phyloP scores from a whole-genome alignment of 371 early-diverging fungal genomes.

The Mortierella sp. region DNA sequence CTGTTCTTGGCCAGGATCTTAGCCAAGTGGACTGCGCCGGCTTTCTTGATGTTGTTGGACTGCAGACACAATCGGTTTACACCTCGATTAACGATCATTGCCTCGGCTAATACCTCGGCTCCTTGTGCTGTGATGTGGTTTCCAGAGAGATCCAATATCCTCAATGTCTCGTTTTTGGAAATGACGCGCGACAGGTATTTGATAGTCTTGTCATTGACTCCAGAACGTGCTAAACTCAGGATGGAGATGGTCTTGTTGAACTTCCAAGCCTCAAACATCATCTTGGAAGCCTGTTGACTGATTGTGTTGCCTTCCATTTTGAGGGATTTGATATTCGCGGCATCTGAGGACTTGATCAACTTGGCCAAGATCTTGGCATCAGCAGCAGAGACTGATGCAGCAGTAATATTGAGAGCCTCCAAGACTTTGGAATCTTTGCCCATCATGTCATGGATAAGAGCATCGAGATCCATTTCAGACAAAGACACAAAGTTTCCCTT shows the following conservation, averaged over 20 bases:
- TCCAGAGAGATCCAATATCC: slow-evolving; percentile 43
- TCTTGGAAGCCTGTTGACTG: slow-evolving; percentile 54
- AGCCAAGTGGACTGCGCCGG: slow-evolving; percentile 44
- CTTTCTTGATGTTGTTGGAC: slow-evolving; percentile 52
- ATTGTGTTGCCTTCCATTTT: slow-evolving; percentile 55
- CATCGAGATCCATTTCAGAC: slow-evolving; percentile 52
- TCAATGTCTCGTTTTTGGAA: slow-evolving; percentile 50
- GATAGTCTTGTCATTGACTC: slow-evolving; percentile 54
- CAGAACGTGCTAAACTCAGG: slow-evolving; percentile 44
- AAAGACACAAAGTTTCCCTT: slow-evolving; percentile 48
- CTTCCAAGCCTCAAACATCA: slow-evolving; percentile 58
- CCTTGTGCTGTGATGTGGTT: slow-evolving; percentile 53
- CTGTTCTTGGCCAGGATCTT: slow-evolving; percentile 48
- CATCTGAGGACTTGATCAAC: slow-evolving; percentile 51
- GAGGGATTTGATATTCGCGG: slow-evolving; percentile 52
- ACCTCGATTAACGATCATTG: slow-evolving; percentile 44
- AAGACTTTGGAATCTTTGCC: slow-evolving; percentile 48
- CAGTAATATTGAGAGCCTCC: slow-evolving; percentile 43
- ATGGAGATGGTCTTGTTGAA: slow-evolving; percentile 54
- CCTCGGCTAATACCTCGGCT: slow-evolving; percentile 42
- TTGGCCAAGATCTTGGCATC: slow-evolving; percentile 55
- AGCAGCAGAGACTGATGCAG: slow-evolving; percentile 38
- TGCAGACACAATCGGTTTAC: slow-evolving; percentile 48
- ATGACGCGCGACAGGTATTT: slow-evolving; percentile 51
- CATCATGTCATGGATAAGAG: slow-evolving; percentile 37